Evolutionary conservation across 108 stramenopile genomes (phyloP).

Genomic region (Fragilaria crotonensis): DNA sequence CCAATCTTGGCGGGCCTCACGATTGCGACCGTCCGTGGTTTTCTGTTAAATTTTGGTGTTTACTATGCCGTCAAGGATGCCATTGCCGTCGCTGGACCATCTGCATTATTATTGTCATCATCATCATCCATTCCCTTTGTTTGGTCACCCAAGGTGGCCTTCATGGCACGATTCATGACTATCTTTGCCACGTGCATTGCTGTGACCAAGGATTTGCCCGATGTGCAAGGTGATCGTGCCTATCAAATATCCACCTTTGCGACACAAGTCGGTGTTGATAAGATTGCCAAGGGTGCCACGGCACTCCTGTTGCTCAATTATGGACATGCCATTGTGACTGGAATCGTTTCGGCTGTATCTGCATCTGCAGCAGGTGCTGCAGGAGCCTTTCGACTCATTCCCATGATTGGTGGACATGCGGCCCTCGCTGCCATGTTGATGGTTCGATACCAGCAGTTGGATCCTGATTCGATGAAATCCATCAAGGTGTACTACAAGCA

Average conservation of each 20-base stretch:
- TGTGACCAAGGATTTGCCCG: slow-evolving; percentile 93
- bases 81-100: no score
- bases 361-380: no score
- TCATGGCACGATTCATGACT: slow-evolving; percentile 95
- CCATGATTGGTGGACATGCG: slow-evolving; percentile 91
- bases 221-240: slow-evolving; percentile 90
- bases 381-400: slow-evolving; percentile 61
- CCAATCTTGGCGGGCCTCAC: slow-evolving; percentile 85
- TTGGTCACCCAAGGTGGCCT: slow-evolving; percentile 91
- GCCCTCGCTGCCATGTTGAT: slow-evolving; percentile 54
- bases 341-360: slow-evolving; percentile 42
- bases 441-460: slow-evolving; percentile 46
- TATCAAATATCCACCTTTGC: slow-evolving; percentile 88
- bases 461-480: slow-evolving; percentile 69
- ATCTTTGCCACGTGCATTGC: slow-evolving; percentile 92
- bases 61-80: slow-evolving; percentile 96
- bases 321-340: slow-evolving; percentile 78
- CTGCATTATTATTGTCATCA: no score
- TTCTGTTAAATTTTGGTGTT: slow-evolving; percentile 94
- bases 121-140: slow-evolving; percentile 62
- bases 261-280: slow-evolving; percentile 72
- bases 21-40: slow-evolving; percentile 93
- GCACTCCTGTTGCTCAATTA: slow-evolving; percentile 78
- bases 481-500: slow-evolving; percentile 92
- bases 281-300: slow-evolving; percentile 81